Percentiles rank a stretch among this genome's conserved stretches.
Conservation (phyloP, 257 asterid genomes). For the Solanum medicagineum region DNA sequence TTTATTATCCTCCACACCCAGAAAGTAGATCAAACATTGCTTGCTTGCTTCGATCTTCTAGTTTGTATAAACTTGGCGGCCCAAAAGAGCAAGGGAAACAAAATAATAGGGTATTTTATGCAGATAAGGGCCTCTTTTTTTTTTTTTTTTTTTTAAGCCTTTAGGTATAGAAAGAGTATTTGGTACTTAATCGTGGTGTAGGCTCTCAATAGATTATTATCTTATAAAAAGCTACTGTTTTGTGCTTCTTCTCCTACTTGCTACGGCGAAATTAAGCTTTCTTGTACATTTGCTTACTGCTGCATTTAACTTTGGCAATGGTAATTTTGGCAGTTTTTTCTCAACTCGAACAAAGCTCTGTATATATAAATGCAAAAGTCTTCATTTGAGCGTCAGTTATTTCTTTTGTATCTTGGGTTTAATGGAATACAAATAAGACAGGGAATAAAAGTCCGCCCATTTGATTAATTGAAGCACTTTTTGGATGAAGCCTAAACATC, state of each 20-base stretch:
- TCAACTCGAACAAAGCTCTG: neutral
- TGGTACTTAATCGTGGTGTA: neutral
- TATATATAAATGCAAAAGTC: neutral
- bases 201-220: neutral
- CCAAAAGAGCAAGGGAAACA: neutral
- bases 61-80: neutral
- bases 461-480: neutral
- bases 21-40: neutral
- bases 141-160: neutral
- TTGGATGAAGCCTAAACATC: neutral
- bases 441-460: neutral
- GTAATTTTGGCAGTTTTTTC: neutral
- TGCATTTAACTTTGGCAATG: neutral
- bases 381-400: neutral
- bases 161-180: neutral
- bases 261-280: neutral
- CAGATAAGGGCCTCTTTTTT: neutral
- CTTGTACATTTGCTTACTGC: neutral
- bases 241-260: neutral
- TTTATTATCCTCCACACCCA: neutral
- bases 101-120: neutral
- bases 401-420: neutral
- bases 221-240: neutral
- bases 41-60: neutral
- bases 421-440: neutral